Evolutionary conservation across 441 rosid genomes (phyloP).

Genomic region (Brassica hybrid): DNA sequence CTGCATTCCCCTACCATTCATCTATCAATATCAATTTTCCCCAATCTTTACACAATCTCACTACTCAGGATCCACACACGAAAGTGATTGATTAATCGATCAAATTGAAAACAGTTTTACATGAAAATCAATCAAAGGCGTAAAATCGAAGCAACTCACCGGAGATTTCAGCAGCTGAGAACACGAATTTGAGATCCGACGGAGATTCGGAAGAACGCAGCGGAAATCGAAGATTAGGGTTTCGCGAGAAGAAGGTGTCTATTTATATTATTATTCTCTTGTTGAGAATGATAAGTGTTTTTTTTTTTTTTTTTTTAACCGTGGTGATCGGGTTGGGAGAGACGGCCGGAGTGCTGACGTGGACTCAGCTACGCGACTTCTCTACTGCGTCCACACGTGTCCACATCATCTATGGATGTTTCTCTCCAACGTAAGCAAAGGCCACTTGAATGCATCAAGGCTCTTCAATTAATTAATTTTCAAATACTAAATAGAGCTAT

Average conservation of each 20-base stretch:
- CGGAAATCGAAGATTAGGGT: conserved; percentile 38
- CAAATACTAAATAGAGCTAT: neutral
- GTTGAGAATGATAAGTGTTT: neutral
- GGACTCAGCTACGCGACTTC: conserved; percentile 20
- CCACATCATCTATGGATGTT: neutral
- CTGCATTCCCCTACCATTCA: conserved; percentile 99
- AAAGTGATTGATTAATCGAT: neutral
- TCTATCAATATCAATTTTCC: conserved; percentile 51
- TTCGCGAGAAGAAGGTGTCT: conserved; percentile 25
- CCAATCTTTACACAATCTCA: conserved; percentile 43
- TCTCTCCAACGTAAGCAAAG: neutral
- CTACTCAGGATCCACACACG: neutral
- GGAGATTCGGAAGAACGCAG: conserved; percentile 9
- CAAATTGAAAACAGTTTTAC: neutral
- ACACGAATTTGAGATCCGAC: conserved; percentile 27
- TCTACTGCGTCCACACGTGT: conserved; percentile 30
- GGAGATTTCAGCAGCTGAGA: conserved; percentile 42
- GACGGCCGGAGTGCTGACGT: conserved; percentile 35
- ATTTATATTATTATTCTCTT: neutral
- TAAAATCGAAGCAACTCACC: conserved; percentile 39
- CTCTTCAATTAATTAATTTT: neutral
- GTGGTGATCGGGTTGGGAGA: conserved; percentile 27
- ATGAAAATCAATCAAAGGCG: neutral
- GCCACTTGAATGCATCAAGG: conserved; percentile 8
- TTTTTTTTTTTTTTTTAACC: conserved; percentile 4